phyloP scores from a whole-genome alignment of 2,329 filamentous ascomycete species.

The Pseudopithomyces maydicus region DNA sequence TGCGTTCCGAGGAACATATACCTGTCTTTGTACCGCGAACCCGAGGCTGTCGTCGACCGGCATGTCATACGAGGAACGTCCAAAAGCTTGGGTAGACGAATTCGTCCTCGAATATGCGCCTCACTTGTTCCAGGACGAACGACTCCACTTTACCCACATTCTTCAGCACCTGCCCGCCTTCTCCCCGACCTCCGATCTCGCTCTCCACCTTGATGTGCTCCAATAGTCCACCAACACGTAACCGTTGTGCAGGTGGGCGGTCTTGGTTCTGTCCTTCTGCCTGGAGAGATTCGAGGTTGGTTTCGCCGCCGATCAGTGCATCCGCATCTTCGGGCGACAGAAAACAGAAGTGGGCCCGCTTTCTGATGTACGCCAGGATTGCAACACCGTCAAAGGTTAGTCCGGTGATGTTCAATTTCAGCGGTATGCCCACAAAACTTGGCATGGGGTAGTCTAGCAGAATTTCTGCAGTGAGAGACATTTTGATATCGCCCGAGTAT shows the following conservation, averaged over 20 bases:
- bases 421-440: slow-evolving; percentile 92
- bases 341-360: slow-evolving; percentile 91
- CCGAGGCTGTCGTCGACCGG: slow-evolving; percentile 1
- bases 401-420: slow-evolving; percentile 93
- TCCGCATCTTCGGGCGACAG: slow-evolving; percentile 89
- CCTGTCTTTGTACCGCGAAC: slow-evolving; percentile 11
- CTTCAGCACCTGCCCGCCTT: slow-evolving; percentile 92
- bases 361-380: slow-evolving; percentile 87
- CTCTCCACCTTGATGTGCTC: slow-evolving; percentile 96
- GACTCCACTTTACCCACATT: slow-evolving; percentile 99
- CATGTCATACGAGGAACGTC: slow-evolving; percentile 81
- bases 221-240: slow-evolving; percentile 73
- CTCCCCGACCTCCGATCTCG: slow-evolving; percentile 91
- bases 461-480: slow-evolving; percentile 93
- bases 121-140: slow-evolving; percentile 94
- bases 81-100: slow-evolving; percentile 98
- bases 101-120: slow-evolving; percentile 97
- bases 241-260: slow-evolving; percentile 33
- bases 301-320: slow-evolving; percentile 59
- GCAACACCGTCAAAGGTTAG: slow-evolving; percentile 94
- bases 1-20: slow-evolving; percentile 11
- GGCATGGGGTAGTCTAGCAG: slow-evolving; percentile 98
- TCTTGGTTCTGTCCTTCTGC: slow-evolving; percentile 31
- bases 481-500: slow-evolving; percentile 84
- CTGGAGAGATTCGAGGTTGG: slow-evolving; percentile 39